These are phyloP conservation scores for Vanrija pseudolonga DNA, from an alignment of 1,284 basidiomycete genomes.

Conservation along the genomic window DNA sequence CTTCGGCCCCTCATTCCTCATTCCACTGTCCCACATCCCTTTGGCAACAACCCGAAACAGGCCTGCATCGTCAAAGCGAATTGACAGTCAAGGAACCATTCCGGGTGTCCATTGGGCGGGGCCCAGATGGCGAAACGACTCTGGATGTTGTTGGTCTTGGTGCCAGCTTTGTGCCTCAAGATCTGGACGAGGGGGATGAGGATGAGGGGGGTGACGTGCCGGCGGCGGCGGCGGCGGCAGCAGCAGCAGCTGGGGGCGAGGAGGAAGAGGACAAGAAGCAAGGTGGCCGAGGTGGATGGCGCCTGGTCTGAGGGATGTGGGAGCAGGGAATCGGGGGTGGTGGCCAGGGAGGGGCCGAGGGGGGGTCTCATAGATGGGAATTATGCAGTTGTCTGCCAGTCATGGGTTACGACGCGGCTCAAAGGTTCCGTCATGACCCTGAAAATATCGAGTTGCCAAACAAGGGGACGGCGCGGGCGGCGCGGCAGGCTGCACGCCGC, in stretches of 20 bases:
- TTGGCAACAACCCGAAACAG: constrained; percentile 13
- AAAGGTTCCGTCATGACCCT: too few relatives aligned
- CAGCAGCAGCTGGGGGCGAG: not conserved
- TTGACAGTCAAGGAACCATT: constrained; percentile 49
- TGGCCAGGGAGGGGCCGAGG: not conserved
- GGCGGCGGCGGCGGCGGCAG: too few relatives aligned
- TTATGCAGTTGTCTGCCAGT: not conserved
- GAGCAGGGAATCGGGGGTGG: not conserved
- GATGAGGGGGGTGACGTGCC: not conserved
- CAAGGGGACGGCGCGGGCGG: too few relatives aligned
- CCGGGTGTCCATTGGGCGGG: constrained; percentile 30
- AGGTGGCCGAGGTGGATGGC: not conserved
- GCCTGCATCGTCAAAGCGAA: constrained; percentile 48
- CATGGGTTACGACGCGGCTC: too few relatives aligned
- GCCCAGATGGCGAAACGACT: constrained; percentile 25
- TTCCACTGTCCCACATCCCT: too few relatives aligned
- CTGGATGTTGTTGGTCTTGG: constrained; percentile 45
- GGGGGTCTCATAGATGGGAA: not conserved
- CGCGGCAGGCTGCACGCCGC: too few relatives aligned
- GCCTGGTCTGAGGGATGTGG: not conserved
- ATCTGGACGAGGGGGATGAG: not conserved
- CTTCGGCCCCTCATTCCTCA: not conserved
- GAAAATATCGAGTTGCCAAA: too few relatives aligned
- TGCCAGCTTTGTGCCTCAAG: constrained; percentile 43
- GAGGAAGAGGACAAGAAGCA: not conserved